Evolutionary conservation across 2,329 filamentous ascomycete species (phyloP).

Genomic region (Nakataea oryzae): DNA sequence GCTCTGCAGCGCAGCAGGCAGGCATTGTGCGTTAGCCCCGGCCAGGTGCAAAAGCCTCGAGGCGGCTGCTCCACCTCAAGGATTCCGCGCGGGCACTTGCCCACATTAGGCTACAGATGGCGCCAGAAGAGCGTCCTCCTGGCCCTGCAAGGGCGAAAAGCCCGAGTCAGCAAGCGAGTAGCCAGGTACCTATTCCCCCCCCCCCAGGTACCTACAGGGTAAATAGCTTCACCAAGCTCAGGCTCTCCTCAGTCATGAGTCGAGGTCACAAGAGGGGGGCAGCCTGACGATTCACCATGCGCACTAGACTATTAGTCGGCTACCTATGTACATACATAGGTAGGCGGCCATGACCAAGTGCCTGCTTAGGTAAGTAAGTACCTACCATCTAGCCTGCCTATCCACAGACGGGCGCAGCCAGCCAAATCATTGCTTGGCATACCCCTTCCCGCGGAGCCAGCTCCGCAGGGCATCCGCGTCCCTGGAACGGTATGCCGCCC

Average conservation of each 20-base stretch:
- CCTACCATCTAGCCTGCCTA: too few species aligned
- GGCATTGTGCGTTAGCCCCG: neutral
- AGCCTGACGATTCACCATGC: neutral
- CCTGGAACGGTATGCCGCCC: conserved; percentile 71
- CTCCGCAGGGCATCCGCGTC: conserved; percentile 64
- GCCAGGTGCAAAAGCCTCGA: neutral
- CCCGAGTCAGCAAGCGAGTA: neutral
- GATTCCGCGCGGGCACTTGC: neutral
- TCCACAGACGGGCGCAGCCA: neutral
- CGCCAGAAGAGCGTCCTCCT: neutral
- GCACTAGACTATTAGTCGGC: neutral
- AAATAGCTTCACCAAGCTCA: too few species aligned
- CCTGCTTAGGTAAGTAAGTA: too few species aligned
- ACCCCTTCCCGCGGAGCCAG: conserved; percentile 41
- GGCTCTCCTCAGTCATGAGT: neutral
- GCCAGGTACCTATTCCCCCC: too few species aligned
- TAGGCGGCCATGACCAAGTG: too few species aligned
- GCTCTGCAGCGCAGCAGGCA: neutral
- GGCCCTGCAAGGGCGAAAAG: too few species aligned
- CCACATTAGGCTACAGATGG: neutral
- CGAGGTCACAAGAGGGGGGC: neutral
- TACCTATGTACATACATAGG: too few species aligned
- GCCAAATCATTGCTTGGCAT: neutral
- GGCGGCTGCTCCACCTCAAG: neutral
- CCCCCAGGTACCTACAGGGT: too few species aligned